Evolutionary conservation across 2,329 filamentous ascomycete species (phyloP).

Genomic region (Mariannaea sp.): DNA sequence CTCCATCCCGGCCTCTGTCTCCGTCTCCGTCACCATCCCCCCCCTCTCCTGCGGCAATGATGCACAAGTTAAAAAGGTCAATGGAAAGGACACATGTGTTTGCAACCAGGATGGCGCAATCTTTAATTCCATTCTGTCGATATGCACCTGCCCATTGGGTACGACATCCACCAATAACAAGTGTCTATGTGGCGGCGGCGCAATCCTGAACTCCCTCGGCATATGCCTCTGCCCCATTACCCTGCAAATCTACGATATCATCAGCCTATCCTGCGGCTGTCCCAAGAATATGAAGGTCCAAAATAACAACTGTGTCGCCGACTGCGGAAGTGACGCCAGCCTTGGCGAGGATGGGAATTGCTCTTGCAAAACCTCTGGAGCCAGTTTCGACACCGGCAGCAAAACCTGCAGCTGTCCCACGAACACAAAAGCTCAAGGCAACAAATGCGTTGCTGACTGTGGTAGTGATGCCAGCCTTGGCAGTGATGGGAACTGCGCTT

Average conservation of each 20-base stretch:
- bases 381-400: background rate
- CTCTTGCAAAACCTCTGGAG: background rate
- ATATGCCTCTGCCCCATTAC: background rate
- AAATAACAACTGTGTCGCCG: background rate
- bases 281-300: background rate
- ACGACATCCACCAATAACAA: background rate
- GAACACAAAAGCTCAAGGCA: background rate
- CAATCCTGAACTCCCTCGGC: background rate
- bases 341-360: background rate
- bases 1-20: too few relatives aligned
- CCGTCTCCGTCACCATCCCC: too few relatives aligned
- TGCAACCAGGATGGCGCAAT: background rate
- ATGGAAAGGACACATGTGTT: background rate
- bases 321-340: background rate
- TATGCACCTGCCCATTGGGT: background rate
- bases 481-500: background rate
- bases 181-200: background rate
- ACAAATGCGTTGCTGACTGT: background rate
- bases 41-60: background rate
- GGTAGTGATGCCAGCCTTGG: background rate
- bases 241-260: background rate
- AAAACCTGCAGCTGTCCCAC: background rate
- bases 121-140: background rate
- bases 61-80: background rate
- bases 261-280: background rate